A percentile compares a stretch with the other conserved stretches of the same genome.
These are phyloP conservation scores for Eremomyces bilateralis DNA, from an alignment of 495 filamentous ascomycete species.

Conservation along the genomic window DNA sequence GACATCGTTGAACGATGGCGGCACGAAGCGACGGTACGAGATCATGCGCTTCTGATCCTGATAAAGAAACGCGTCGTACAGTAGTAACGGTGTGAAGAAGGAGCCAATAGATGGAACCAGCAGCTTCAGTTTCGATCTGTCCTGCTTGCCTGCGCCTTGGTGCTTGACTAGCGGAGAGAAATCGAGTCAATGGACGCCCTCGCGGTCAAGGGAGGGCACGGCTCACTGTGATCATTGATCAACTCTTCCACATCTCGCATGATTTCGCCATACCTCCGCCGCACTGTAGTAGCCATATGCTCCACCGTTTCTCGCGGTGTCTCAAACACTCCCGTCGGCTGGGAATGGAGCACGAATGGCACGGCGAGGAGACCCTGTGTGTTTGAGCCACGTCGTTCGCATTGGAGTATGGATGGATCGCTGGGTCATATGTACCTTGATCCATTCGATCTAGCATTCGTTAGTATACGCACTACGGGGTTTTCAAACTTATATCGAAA, in stretches of 20 bases:
- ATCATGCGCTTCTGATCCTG: slow-evolving; percentile 74
- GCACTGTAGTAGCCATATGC: slow-evolving; percentile 40
- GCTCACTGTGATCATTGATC: slow-evolving; percentile 86
- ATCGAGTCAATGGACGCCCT: too few species aligned
- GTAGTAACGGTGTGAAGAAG: slow-evolving; percentile 73
- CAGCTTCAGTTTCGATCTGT: slow-evolving; percentile 75
- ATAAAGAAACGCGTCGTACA: slow-evolving; percentile 76
- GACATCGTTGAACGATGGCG: slow-evolving; percentile 95
- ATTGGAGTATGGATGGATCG: slow-evolving; percentile 1
- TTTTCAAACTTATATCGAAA: slow-evolving; percentile 1
- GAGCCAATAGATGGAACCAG: slow-evolving; percentile 73
- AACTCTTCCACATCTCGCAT: slow-evolving; percentile 82
- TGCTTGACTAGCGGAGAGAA: slow-evolving; percentile 35
- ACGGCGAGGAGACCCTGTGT: slow-evolving; percentile 76
- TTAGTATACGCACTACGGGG: not conserved
- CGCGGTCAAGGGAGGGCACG: too few species aligned
- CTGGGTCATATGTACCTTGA: slow-evolving; percentile 27
- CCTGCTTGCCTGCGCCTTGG: slow-evolving; percentile 35
- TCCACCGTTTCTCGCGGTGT: slow-evolving; percentile 34
- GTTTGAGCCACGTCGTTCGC: too few species aligned
- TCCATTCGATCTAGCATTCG: slow-evolving; percentile 36
- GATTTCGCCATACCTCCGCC: slow-evolving; percentile 81
- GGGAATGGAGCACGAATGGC: slow-evolving; percentile 89
- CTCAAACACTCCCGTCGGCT: slow-evolving; percentile 67
- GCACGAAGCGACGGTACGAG: slow-evolving; percentile 78